A percentile compares a stretch with the other conserved stretches of the same genome.
These are phyloP conservation scores for Trichoderma asperelloides DNA, from an alignment of 495 filamentous ascomycete species.

Conservation along the genomic window DNA sequence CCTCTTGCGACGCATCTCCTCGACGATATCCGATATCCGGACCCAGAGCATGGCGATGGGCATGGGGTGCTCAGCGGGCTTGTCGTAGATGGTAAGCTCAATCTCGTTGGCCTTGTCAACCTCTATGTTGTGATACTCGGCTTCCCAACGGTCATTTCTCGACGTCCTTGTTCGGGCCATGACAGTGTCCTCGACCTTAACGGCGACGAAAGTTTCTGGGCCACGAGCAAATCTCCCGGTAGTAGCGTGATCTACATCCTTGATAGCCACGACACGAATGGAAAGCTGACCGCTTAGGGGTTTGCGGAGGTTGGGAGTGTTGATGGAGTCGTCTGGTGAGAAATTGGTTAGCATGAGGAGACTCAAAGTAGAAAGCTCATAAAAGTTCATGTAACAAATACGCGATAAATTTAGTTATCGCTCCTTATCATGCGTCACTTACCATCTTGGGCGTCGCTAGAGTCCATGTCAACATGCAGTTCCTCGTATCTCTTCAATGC, in stretches of 20 bases:
- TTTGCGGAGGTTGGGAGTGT: constrained; percentile 86
- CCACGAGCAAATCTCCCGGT: constrained; percentile 78
- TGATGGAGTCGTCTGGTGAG: constrained; percentile 82
- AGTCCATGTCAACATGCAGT: constrained; percentile 91
- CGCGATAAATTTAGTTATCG: too few species aligned
- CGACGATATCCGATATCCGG: constrained; percentile 90
- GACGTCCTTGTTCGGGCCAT: constrained; percentile 84
- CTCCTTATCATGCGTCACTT: constrained; percentile 18
- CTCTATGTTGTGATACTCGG: constrained; percentile 80
- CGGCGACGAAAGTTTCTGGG: constrained; percentile 87
- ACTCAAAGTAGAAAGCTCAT: constrained; percentile 6
- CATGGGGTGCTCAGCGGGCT: constrained; percentile 75
- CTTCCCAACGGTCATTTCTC: constrained; percentile 80
- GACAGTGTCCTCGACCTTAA: constrained; percentile 92
- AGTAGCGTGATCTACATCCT: constrained; percentile 90
- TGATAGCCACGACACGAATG: constrained; percentile 77
- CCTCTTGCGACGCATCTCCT: constrained; percentile 95
- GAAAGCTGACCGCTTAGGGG: constrained; percentile 83
- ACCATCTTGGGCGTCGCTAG: constrained; percentile 77
- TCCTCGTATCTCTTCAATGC: constrained; percentile 95
- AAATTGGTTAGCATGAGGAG: constrained; percentile 13
- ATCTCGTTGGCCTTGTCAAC: constrained; percentile 99
- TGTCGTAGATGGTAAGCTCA: constrained; percentile 95
- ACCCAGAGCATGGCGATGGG: constrained; percentile 96
- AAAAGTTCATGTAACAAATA: too few species aligned